phyloP scores from a whole-genome alignment of 2,329 filamentous ascomycete species.

The Diaporthe nobilis region DNA sequence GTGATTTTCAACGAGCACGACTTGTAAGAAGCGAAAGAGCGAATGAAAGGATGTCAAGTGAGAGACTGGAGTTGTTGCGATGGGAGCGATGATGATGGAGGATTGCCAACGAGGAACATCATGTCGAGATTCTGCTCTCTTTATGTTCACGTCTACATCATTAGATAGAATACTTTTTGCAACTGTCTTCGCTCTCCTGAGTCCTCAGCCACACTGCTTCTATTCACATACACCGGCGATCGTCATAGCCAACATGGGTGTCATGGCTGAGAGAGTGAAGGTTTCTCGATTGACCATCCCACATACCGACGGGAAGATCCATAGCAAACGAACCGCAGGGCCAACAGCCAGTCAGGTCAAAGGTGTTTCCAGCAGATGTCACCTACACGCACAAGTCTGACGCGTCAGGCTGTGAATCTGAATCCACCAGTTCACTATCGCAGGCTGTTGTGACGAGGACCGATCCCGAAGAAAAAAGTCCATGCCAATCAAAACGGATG shows the following conservation, averaged over 20 bases:
- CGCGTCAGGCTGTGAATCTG: slow-evolving; percentile 6
- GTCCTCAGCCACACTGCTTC: not conserved
- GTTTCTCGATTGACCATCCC: not conserved
- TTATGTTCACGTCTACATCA: not conserved
- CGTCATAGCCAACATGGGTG: slow-evolving; percentile 1
- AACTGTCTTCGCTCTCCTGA: not conserved
- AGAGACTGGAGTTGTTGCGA: slow-evolving; percentile 10
- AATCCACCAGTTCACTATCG: not conserved
- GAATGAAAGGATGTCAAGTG: not conserved
- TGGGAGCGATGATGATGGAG: not conserved
- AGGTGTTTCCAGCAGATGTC: not conserved
- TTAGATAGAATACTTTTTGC: not conserved
- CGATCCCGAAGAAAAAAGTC: not conserved
- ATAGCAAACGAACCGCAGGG: not conserved
- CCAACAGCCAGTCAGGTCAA: not conserved
- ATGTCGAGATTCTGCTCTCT: not conserved
- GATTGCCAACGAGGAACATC: not conserved
- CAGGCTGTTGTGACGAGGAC: not conserved
- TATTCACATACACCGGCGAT: not conserved
- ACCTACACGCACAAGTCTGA: slow-evolving; percentile 17
- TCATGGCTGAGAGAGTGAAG: not conserved
- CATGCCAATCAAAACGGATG: slow-evolving; percentile 1
- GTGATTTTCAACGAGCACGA: not conserved
- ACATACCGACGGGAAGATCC: slow-evolving; percentile 4
- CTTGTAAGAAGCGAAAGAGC: not conserved